Evolutionary conservation across 805 yeast genomes (phyloP).

Genomic region (Yarrowia porcina): DNA sequence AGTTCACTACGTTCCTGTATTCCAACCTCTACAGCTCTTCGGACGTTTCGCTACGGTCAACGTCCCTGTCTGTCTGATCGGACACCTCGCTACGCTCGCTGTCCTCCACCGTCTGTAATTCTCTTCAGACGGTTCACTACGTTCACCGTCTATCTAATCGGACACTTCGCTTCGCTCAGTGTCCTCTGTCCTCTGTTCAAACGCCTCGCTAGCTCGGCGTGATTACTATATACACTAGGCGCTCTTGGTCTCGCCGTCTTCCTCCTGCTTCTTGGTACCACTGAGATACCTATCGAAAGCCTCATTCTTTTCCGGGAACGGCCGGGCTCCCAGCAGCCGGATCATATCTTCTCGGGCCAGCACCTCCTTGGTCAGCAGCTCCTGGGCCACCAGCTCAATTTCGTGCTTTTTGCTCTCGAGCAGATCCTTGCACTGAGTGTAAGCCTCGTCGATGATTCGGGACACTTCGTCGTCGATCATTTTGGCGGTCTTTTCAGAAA

Average conservation of each 20-base stretch:
- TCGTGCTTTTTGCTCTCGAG: slow-evolving; percentile 56
- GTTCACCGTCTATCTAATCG: too few species aligned
- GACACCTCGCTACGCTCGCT: too few species aligned
- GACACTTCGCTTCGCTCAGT: too few species aligned
- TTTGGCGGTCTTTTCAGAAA: slow-evolving; percentile 67
- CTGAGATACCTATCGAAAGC: slow-evolving; percentile 82
- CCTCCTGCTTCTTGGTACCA: slow-evolving; percentile 19
- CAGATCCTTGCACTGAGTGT: slow-evolving; percentile 55
- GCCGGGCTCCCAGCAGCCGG: slow-evolving; percentile 69
- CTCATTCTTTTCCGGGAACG: slow-evolving; percentile 74
- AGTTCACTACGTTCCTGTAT: too few species aligned
- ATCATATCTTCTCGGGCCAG: slow-evolving; percentile 79
- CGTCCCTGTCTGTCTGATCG: too few species aligned
- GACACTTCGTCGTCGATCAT: slow-evolving; percentile 68
- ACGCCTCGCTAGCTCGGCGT: too few species aligned
- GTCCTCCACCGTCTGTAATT: too few species aligned
- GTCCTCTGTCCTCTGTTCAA: too few species aligned
- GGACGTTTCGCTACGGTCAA: too few species aligned
- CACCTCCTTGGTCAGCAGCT: slow-evolving; percentile 68
- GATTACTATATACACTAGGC: slow-evolving; percentile 1
- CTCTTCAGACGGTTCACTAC: too few species aligned
- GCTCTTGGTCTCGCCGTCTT: background rate
- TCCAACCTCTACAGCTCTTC: too few species aligned
- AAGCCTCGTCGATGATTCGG: slow-evolving; percentile 62
- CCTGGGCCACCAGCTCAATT: slow-evolving; percentile 71